Evolutionary conservation across 805 yeast species (phyloP), one percentile per base, ranked within the genome.

Genomic region (Maudiozyma turicensis): DNA sequence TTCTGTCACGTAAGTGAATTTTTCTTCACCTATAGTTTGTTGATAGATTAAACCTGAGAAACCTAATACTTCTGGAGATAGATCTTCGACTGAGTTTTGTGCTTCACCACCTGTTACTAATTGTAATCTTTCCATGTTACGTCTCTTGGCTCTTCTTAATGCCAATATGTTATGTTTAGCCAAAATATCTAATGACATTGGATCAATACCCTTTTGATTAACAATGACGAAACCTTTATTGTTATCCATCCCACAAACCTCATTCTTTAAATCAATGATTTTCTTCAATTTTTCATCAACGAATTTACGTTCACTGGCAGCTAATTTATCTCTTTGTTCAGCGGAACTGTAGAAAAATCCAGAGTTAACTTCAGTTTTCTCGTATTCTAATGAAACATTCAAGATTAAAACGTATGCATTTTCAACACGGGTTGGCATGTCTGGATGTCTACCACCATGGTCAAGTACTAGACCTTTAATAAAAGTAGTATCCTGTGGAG

Each of bases 401-500:
- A 93, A 76, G 48, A 87, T 93, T 63, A 93, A 75, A 34, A 93
- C 81, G 60, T 79, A 73, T 1, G 96, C 96, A 66, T 93, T 87
- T 54, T 79, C 77, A 15, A 93, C 83, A 48, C 81, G 71, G 56
- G 82, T 85, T 51, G 99, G 99, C 99, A 93, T 93, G 69, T 93
- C 99, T 43, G 99, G 99, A 73, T 93, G 99, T 66, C 99, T 81
- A 14, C 96, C 97, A 57, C 99, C 99, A 66, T 93, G 99, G 67
- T 93, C 99, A 55, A 93, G 75, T 37, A 93, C 99, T 57, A 93
- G 77, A 43, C 99, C 99, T 58, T 78, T 81, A 55, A 93, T 74
- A 51, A 93, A 80, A 60, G 76, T 75, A 15, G 98, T 90, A 49
- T 90, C 93, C 52, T 82, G 78, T 34, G 93, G 87, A 38, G 84